These are phyloP conservation scores for Capillidium rhysosporum DNA, from an alignment of 371 early-diverging fungal species.

Conservation along the genomic window DNA sequence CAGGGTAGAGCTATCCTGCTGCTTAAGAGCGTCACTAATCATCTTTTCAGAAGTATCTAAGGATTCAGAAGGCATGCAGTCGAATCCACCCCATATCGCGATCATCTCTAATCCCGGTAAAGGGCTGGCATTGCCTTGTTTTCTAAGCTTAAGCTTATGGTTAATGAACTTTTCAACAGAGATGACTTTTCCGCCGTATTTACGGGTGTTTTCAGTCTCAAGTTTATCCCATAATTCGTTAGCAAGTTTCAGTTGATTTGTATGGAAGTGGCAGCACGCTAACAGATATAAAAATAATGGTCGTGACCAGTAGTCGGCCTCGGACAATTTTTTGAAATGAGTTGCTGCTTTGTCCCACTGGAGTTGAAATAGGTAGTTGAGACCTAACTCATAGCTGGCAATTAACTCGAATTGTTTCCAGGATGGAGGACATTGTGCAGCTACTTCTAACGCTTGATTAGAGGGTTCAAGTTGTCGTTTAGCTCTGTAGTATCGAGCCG, in stretches of 20 bases:
- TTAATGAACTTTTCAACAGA: conserved; percentile 28
- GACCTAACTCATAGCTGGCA: conserved; percentile 33
- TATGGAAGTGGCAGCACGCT: conserved; percentile 28
- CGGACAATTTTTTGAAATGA: conserved; percentile 23
- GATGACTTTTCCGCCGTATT: conserved; percentile 27
- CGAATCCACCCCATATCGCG: conserved; percentile 30
- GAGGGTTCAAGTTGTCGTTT: conserved; percentile 26
- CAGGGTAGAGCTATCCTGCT: no score
- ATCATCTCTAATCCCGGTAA: conserved; percentile 30
- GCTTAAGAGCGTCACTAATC: no score
- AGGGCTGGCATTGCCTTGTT: conserved; percentile 25
- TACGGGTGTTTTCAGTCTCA: conserved; percentile 21
- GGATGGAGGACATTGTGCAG: conserved; percentile 27
- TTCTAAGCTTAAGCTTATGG: conserved; percentile 10
- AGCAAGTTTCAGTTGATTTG: conserved; percentile 25
- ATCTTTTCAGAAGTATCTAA: conserved; percentile 16
- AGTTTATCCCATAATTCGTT: conserved; percentile 25
- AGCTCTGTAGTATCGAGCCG: conserved; percentile 27
- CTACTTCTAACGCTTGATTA: conserved; percentile 23
- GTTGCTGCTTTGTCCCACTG: conserved; percentile 25
- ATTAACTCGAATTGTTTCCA: conserved; percentile 26
- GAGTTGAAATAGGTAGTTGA: conserved; percentile 27
- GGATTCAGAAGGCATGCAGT: conserved; percentile 21
- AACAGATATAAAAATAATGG: conserved; percentile 33
- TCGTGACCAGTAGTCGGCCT: conserved; percentile 34